These are phyloP conservation scores for Pittosporum tobira DNA, from an alignment of 129 eudicot species.

Conservation along the genomic window DNA sequence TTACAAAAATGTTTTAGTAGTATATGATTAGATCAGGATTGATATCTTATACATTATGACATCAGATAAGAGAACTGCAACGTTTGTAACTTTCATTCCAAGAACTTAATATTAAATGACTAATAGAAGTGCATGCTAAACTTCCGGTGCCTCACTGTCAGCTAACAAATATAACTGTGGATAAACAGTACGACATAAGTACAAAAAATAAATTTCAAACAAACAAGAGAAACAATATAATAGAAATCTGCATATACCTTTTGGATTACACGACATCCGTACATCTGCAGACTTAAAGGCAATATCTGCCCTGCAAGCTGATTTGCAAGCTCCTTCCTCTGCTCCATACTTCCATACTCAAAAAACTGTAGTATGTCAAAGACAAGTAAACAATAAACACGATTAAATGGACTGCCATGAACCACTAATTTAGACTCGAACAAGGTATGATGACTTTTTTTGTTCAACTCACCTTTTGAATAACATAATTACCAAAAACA, in stretches of 20 bases:
- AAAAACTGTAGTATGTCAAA: conserved; percentile 46
- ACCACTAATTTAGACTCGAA: no score
- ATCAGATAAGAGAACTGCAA: neutral
- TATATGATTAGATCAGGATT: neutral
- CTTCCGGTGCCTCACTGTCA: neutral
- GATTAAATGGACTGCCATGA: neutral
- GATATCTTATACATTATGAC: neutral
- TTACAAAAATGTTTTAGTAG: no score
- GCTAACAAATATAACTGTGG: neutral
- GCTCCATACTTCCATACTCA: conserved; percentile 71
- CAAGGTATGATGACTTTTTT: no score
- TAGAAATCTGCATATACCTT: conserved; percentile 36
- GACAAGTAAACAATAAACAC: neutral
- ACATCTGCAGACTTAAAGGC: conserved; percentile 80
- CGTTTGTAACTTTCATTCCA: no score
- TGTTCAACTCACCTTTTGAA: conserved; percentile 64
- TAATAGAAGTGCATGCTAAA: neutral
- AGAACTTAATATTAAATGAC: no score
- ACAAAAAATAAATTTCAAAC: no score
- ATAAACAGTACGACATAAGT: no score
- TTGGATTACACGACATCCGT: conserved; percentile 92
- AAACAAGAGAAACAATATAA: no score
- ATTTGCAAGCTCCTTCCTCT: conserved; percentile 56
- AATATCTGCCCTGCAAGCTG: conserved; percentile 57
- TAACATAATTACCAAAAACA: conserved; percentile 92